Conservation (phyloP, 2,329 filamentous ascomycete species). For the Calonectria henricotiae region DNA sequence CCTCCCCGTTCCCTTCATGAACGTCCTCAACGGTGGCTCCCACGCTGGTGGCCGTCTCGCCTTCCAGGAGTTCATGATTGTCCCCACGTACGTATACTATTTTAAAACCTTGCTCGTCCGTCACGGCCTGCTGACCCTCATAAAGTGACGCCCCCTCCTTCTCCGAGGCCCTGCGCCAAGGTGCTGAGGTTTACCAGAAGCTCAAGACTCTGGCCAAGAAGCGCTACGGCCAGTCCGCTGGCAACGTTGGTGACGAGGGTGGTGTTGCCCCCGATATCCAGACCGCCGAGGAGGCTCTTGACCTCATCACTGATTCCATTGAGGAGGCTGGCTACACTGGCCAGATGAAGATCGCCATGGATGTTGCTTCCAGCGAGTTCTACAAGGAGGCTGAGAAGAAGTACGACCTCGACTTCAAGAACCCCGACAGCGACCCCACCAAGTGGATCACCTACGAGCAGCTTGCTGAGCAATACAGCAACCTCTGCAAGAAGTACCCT, state of each 20-base stretch:
- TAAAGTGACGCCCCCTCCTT: constrained; percentile 86
- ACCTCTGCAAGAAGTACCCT: constrained; percentile 93
- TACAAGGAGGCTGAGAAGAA: constrained; percentile 99
- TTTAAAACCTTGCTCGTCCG: not conserved
- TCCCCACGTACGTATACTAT: constrained; percentile 76
- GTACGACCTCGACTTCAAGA: constrained; percentile 99
- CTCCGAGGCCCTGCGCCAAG: constrained; percentile 96
- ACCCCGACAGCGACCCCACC: constrained; percentile 93
- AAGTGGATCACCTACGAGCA: constrained; percentile 99
- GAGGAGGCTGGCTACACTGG: constrained; percentile 96
- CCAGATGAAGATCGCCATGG: constrained; percentile 98
- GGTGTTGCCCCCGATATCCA: constrained; percentile 99
- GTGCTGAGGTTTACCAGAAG: constrained; percentile 97
- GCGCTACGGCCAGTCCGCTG: constrained; percentile 98
- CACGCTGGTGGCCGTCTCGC: constrained; percentile 97
- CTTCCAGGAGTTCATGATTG: constrained; percentile 98
- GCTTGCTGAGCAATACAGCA: constrained; percentile 92
- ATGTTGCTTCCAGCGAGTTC: constrained; percentile 99
- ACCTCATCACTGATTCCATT: constrained; percentile 95
- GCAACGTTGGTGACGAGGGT: constrained; percentile 99
- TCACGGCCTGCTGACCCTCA: constrained; percentile 37
- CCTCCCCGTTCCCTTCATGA: constrained; percentile 93
- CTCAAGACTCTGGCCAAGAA: constrained; percentile 98
- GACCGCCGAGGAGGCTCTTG: constrained; percentile 95
- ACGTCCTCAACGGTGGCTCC: constrained; percentile 91